Evolutionary conservation across 169 alveolate genomes (phyloP), one percentile per base, ranked within the genome.

Genomic region (Plasmodium blacklocki): DNA sequence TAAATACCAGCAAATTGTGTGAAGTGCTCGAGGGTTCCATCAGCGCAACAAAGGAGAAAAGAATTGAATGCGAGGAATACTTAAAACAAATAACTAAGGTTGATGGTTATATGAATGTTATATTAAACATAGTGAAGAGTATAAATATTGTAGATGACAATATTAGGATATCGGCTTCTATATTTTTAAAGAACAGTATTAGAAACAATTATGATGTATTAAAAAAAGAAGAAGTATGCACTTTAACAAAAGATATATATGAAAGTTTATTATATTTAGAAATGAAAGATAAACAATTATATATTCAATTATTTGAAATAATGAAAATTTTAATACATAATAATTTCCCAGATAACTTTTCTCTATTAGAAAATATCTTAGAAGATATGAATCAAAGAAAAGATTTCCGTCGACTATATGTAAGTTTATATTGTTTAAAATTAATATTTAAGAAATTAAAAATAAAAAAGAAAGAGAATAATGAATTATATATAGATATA

Each of bases 21-120:
- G 89, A 76, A 26, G 58, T 76, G 75, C 52, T 76, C 32, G 89
- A 76, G 66, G 89, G 89, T 3, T 76, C 89, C 26, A 63, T 76
- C 12, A 76, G 89, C 39, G 70, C 75, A n/a, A 64, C 89, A 15
- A 76, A 66, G 68, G 89, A 50, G 12, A 76, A 47, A 45, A 63
- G 89, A 56, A 76, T 43, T 1, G 71, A 62, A n/a, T 63, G 78
- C 11, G 89, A 76, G 47, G 89, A 76, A 43, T 76, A 76, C 45
- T 23, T 76, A 43, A 76, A 76, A 11, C 89, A 76, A 26, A 72
- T 76, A 9, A 45, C 71, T 6, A 76, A 76, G 49, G 56, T 76
- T 29, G 78, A 49, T 23, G 89, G 89, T 49, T 76, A 76, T 58
- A 76, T 76, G 14, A 7, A 76, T n/a, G 75, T 66, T 49, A 76